Base-by-base conservation (phyloP, 2,329 filamentous ascomycete genomes). In the Pestalotiopsis sp. region DNA sequence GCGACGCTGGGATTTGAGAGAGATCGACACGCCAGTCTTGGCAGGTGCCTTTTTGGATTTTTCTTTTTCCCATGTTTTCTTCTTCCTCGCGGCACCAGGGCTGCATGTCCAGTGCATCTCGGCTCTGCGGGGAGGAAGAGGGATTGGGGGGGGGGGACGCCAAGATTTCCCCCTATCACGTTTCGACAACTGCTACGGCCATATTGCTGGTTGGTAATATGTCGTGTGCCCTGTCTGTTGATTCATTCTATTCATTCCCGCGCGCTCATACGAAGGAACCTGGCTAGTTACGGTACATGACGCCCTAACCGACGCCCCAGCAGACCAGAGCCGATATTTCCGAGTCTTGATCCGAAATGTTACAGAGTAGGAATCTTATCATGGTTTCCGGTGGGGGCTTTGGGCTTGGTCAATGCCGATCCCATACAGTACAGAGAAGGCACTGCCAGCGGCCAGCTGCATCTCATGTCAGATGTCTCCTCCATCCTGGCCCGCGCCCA, bases 11-110 rank as follows among this genome's bases (percentile, higher is more conserved):
- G 58, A 61, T 39, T n/a, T 26, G 9, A 39, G 20, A 14, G 20
- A 14, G 58, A 61, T 61, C 58, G 58, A 61, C 58, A 61, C 30
- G 58, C 58, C 58, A 61, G 58, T 35, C 58, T 61, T 61, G 58
- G 58, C 58, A 61, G 58, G 58, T 61, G 56, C 56, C 17, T 13
- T 35, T 26, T 58, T 9, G 44, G 7, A 44, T 52, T 52, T n/a
- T 52, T 52, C 44, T 52, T 52, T 52, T 20, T 52, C 44, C 7
- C 44, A 35, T 35, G 30, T 35, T 35, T 35, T 35, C 30, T 35
- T 35, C 30, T 35, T 35, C 2, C 20, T n/a, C 44, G 22, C 44
- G 44, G 44, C 44, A 20, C 20, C 44, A n/a, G 20, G 17, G 20
- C 17, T 17, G 44, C 44, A 35, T 35, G 30, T 35, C 30, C 30